phyloP scores from a whole-genome alignment of 257 asterid species.

The Apocynum venetum region DNA sequence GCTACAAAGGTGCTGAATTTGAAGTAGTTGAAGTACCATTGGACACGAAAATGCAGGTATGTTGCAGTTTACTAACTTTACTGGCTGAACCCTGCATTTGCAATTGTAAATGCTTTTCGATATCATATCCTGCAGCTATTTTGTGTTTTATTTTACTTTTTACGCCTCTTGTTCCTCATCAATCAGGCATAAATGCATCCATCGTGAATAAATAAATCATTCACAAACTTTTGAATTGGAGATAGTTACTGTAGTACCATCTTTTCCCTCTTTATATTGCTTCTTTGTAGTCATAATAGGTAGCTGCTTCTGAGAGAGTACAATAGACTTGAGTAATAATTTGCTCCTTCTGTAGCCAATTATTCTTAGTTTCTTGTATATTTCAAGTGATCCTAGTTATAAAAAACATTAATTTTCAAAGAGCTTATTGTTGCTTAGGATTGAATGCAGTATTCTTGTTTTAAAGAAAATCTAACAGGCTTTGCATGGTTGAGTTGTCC shows the following conservation, averaged over 20 bases:
- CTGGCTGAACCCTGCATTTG: not conserved
- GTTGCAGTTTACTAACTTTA: slow-evolving; percentile 6
- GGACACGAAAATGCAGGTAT: slow-evolving; percentile 81
- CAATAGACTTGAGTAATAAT: not conserved
- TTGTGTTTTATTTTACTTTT: not conserved
- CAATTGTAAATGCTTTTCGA: not conserved
- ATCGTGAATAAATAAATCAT: not conserved
- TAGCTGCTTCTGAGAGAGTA: not conserved
- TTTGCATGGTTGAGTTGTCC: slow-evolving; percentile 11
- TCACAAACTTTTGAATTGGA: too few species aligned
- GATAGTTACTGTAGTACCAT: not conserved
- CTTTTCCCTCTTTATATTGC: not conserved
- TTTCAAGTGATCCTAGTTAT: not conserved
- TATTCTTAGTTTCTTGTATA: not conserved
- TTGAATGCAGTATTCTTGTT: not conserved
- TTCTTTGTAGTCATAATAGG: not conserved
- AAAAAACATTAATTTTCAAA: not conserved
- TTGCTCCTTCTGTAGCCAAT: not conserved
- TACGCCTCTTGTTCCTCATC: not conserved
- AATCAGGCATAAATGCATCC: not conserved
- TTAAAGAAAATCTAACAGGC: not conserved
- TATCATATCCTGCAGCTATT: not conserved
- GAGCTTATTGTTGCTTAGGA: not conserved
- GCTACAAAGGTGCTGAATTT: slow-evolving; percentile 94
- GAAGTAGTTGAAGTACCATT: slow-evolving; percentile 93